Evolutionary conservation across 176 grass and related monocot species (phyloP).

Genomic region (Oryza coarctata): DNA sequence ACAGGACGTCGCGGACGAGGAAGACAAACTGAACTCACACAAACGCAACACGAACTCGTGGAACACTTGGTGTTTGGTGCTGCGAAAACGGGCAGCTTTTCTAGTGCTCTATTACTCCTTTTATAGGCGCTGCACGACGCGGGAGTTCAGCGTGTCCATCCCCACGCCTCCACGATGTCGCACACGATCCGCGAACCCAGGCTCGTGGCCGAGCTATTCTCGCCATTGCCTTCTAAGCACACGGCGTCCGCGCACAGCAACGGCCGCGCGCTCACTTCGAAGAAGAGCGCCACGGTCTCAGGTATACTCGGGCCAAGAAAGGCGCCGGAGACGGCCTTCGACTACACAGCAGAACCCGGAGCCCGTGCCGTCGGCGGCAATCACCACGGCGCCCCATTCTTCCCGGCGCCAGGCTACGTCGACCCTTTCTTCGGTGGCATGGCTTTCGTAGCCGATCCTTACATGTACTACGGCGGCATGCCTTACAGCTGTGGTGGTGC

Average conservation of each 20-base stretch:
- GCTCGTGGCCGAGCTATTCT: no score
- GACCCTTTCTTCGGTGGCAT: not conserved
- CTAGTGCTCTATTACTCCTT: no score
- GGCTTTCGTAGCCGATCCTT: not conserved
- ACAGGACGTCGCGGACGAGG: no score
- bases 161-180: no score
- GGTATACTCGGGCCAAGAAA: not conserved
- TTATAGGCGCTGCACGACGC: no score
- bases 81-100: no score
- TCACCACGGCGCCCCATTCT: not conserved
- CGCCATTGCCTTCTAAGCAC: no score
- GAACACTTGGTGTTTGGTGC: no score
- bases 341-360: not conserved
- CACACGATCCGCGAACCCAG: no score
- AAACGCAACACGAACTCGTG: no score
- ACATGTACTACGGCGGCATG: not conserved
- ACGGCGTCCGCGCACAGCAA: not conserved
- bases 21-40: no score
- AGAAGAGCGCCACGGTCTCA: not conserved
- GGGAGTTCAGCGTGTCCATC: no score
- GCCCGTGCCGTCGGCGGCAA: not conserved
- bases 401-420: constrained; percentile 10
- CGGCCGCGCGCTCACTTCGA: not conserved
- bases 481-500: not conserved
- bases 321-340: not conserved